A percentile compares a stretch with the other conserved stretches of the same genome.
Evolutionary conservation across 805 yeast species (phyloP).

Genomic region (Sugiyamaella mastotermitis): DNA sequence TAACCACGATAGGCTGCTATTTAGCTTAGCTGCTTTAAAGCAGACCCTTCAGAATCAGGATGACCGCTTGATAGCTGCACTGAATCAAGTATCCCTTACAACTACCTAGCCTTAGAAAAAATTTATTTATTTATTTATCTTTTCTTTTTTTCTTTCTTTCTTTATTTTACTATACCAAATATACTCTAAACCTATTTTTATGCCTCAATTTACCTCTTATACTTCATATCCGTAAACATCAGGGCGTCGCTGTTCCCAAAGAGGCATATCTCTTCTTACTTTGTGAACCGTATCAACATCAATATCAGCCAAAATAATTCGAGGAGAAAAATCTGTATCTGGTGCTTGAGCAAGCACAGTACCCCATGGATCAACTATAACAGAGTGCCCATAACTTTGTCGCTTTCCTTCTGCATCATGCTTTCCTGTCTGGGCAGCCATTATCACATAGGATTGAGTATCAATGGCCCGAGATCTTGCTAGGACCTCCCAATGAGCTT

Average conservation of each 20-base stretch:
- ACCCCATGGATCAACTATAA: constrained; percentile 94
- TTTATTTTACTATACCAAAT: background rate
- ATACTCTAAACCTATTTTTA: background rate
- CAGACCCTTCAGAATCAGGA: constrained; percentile 3
- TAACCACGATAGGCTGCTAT: constrained; percentile 9
- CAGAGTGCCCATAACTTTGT: constrained; percentile 78
- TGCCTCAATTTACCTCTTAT: background rate
- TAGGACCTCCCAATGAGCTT: constrained; percentile 79
- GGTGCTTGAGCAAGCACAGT: constrained; percentile 55
- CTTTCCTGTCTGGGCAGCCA: constrained; percentile 84
- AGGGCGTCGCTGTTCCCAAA: constrained; percentile 65
- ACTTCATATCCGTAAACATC: constrained; percentile 43
- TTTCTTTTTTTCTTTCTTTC: background rate
- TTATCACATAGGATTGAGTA: constrained; percentile 75
- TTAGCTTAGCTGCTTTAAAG: constrained; percentile 3
- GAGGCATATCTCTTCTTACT: constrained; percentile 67
- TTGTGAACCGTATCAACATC: constrained; percentile 41
- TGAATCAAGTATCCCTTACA: background rate
- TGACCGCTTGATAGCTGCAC: background rate
- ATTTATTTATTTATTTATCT: background rate
- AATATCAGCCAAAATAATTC: constrained; percentile 60
- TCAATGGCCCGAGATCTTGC: constrained; percentile 85
- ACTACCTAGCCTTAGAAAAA: background rate
- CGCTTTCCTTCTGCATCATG: constrained; percentile 57
- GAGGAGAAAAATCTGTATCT: constrained; percentile 38